These are phyloP conservation scores for Corrigiola litoralis DNA, from an alignment of 179 eudicot species.

Conservation along the genomic window DNA sequence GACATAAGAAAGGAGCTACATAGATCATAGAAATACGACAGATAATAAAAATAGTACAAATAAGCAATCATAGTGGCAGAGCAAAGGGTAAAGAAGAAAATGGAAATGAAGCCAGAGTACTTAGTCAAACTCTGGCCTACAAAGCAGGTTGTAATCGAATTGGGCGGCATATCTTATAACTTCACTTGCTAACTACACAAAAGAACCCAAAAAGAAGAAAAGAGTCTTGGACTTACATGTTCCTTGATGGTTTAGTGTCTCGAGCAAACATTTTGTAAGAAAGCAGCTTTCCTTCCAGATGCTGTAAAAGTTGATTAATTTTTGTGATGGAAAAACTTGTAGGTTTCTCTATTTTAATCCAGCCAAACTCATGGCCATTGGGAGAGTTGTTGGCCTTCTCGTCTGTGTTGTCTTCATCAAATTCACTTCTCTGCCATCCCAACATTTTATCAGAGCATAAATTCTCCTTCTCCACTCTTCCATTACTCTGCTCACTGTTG, in stretches of 20 bases:
- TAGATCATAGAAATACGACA: too few relatives aligned
- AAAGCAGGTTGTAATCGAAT: background rate
- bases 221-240: constrained; percentile 46
- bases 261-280: constrained; percentile 95
- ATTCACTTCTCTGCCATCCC: constrained; percentile 19
- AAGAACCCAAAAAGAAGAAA: too few relatives aligned
- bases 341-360: constrained; percentile 50
- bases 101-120: too few relatives aligned
- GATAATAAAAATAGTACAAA: too few relatives aligned
- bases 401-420: constrained; percentile 15
- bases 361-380: constrained; percentile 27
- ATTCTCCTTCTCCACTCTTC: constrained; percentile 20
- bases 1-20: too few relatives aligned
- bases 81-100: too few relatives aligned
- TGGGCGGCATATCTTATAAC: background rate
- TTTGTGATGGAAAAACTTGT: constrained; percentile 44
- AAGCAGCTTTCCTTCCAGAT: constrained; percentile 72
- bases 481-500: constrained; percentile 20
- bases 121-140: too few relatives aligned
- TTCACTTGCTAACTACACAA: background rate
- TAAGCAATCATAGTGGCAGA: too few relatives aligned
- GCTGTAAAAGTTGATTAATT: constrained; percentile 60
- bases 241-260: constrained; percentile 88
- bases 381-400: constrained; percentile 21
- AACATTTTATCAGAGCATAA: constrained; percentile 5